Evolutionary conservation across 768 basidiomycete genomes (phyloP).

Genomic region (Kwoniella europaea): DNA sequence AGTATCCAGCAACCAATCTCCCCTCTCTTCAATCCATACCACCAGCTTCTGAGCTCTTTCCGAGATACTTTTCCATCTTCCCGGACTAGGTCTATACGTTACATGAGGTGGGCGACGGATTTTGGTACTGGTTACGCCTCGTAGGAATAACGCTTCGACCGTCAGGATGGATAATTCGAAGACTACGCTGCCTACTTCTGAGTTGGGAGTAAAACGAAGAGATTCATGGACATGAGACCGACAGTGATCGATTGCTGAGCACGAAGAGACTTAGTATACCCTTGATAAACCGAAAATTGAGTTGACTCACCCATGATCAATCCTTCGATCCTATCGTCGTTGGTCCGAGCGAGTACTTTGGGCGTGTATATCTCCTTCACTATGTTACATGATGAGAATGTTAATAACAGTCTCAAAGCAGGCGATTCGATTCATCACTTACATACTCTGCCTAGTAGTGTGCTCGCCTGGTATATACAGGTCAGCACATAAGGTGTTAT

Average conservation of each 20-base stretch:
- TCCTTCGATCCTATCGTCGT: conserved; percentile 5
- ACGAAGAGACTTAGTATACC: too few relatives aligned
- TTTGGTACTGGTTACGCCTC: conserved; percentile 2
- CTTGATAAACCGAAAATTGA: neutral
- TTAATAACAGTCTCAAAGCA: neutral
- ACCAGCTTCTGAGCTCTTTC: conserved; percentile 1
- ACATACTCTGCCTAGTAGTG: conserved; percentile 2
- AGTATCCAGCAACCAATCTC: conserved; percentile 6
- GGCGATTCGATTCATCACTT: neutral
- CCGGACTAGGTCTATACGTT: conserved; percentile 6
- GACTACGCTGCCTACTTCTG: conserved; percentile 4
- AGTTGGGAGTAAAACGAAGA: neutral
- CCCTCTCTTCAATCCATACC: neutral
- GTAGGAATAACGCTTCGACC: neutral
- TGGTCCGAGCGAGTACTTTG: conserved; percentile 1
- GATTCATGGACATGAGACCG: neutral
- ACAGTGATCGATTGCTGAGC: neutral
- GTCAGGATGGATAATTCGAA: conserved; percentile 9
- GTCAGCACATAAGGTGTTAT: neutral
- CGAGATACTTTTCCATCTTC: conserved; percentile 1
- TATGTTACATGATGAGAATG: neutral
- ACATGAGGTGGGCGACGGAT: conserved; percentile 4
- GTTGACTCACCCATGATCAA: conserved; percentile 1
- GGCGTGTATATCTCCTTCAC: conserved; percentile 7
- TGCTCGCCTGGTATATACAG: neutral